Conservation (phyloP, 441 rosid genomes). For the Brassica balearica region DNA sequence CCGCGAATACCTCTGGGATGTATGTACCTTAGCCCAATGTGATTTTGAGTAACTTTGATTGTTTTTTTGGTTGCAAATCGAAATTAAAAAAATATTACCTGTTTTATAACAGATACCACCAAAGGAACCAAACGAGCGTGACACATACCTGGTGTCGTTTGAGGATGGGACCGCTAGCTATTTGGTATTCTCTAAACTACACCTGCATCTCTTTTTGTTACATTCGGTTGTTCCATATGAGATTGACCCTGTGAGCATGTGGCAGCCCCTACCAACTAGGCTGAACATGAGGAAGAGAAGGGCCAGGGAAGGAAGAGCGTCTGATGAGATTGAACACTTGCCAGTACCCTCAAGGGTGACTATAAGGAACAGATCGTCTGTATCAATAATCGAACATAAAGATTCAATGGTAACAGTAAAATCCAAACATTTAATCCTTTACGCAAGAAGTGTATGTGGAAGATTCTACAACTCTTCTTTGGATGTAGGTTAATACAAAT, state of each 20-base stretch:
- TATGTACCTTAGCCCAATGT: constrained; percentile 46
- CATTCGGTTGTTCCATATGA: no score
- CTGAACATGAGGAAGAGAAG: constrained; percentile 81
- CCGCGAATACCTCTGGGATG: constrained; percentile 96
- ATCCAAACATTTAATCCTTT: constrained; percentile 3
- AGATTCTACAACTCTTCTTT: constrained; percentile 14
- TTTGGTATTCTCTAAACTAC: constrained; percentile 56
- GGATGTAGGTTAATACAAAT: constrained; percentile 58
- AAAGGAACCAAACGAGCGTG: constrained; percentile 74
- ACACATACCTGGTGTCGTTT: constrained; percentile 81
- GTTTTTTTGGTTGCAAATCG: constrained; percentile 4
- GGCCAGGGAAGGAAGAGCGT: constrained; percentile 82
- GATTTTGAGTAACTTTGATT: constrained; percentile 26
- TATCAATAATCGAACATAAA: constrained; percentile 67
- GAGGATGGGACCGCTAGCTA: constrained; percentile 79
- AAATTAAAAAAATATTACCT: constrained; percentile 22
- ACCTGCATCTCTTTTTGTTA: no score
- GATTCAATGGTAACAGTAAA: constrained; percentile 64
- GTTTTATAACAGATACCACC: constrained; percentile 60
- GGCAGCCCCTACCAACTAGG: constrained; percentile 91
- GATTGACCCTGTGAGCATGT: constrained; percentile 16
- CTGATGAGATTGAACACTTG: constrained; percentile 86
- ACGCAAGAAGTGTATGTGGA: constrained; percentile 7
- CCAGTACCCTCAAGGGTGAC: constrained; percentile 82
- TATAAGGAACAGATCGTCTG: constrained; percentile 66